phyloP scores from a whole-genome alignment of 2,329 filamentous ascomycete genomes.

The Fusarium foetens region DNA sequence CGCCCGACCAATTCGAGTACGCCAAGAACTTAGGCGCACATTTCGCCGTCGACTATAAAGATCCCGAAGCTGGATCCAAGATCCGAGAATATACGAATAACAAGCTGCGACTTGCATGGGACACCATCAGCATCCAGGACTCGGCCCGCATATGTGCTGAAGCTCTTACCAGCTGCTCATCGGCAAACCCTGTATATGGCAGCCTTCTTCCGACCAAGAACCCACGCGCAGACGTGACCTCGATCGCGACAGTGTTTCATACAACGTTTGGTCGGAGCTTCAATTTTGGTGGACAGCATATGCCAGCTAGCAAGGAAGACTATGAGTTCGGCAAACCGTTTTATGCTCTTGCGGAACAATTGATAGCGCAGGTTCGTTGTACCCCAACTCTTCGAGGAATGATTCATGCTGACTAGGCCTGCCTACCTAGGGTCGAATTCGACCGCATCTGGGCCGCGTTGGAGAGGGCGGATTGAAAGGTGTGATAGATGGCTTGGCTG shows the following conservation, averaged over 20 bases:
- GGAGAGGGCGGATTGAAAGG: background rate
- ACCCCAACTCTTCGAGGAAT: fast-evolving
- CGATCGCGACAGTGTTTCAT: background rate
- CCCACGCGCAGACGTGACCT: background rate
- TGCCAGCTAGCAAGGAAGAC: background rate
- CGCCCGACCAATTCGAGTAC: background rate
- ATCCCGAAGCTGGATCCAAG: background rate
- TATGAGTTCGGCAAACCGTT: background rate
- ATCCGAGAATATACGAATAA: background rate
- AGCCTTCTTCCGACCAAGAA: background rate
- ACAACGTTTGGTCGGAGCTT: background rate
- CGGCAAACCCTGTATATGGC: background rate
- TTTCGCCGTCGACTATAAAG: background rate
- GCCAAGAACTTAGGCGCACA: background rate
- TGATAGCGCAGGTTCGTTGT: background rate
- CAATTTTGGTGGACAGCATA: background rate
- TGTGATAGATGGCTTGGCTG: background rate
- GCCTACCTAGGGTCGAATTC: background rate
- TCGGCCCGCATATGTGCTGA: background rate
- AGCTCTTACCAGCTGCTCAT: background rate
- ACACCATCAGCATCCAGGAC: background rate
- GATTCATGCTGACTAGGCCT: background rate
- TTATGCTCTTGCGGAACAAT: background rate
- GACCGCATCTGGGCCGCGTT: background rate
- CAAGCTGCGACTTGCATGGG: background rate